Percentiles rank a stretch among this genome's conserved stretches.
Evolutionary conservation across 371 early-diverging fungal species (phyloP).

Genomic region (Dinochytrium kinnereticum): DNA sequence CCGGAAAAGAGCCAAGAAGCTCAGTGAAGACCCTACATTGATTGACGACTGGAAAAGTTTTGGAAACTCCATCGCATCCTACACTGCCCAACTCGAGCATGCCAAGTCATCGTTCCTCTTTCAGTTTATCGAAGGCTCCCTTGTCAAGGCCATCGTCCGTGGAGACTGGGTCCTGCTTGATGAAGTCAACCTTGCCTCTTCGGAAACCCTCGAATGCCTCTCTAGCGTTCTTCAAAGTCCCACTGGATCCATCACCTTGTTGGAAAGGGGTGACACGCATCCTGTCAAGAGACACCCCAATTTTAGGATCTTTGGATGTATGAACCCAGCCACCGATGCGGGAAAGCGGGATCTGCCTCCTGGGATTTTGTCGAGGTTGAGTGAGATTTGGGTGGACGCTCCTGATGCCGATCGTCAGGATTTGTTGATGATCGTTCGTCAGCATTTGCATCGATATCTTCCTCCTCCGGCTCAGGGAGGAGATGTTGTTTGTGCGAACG

Average conservation of each 20-base stretch:
- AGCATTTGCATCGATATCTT: slow-evolving; percentile 65
- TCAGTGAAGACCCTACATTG: slow-evolving; percentile 39
- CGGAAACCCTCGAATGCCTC: slow-evolving; percentile 93
- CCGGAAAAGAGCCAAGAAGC: slow-evolving; percentile 36
- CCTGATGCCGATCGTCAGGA: slow-evolving; percentile 87
- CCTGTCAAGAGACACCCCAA: slow-evolving; percentile 90
- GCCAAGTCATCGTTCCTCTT: slow-evolving; percentile 85
- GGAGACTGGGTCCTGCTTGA: slow-evolving; percentile 99
- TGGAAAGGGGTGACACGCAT: slow-evolving; percentile 91
- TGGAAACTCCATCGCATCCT: slow-evolving; percentile 60
- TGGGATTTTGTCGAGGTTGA: slow-evolving; percentile 90
- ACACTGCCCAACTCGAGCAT: slow-evolving; percentile 76
- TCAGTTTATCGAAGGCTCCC: slow-evolving; percentile 91
- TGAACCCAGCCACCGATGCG: slow-evolving; percentile 99
- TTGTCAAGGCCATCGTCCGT: slow-evolving; percentile 88
- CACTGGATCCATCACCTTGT: slow-evolving; percentile 77
- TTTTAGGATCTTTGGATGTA: slow-evolving; percentile 98
- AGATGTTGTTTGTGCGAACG: slow-evolving; percentile 68
- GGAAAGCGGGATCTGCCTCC: slow-evolving; percentile 97
- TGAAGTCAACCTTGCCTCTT: slow-evolving; percentile 97
- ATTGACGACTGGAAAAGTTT: slow-evolving; percentile 60
- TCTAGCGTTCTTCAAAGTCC: slow-evolving; percentile 88
- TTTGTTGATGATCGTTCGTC: slow-evolving; percentile 78
- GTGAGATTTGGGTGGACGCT: slow-evolving; percentile 92
- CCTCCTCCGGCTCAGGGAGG: slow-evolving; percentile 62